Evolutionary conservation across 2,329 filamentous ascomycete species (phyloP).

Genomic region (Aureobasidium lini): DNA sequence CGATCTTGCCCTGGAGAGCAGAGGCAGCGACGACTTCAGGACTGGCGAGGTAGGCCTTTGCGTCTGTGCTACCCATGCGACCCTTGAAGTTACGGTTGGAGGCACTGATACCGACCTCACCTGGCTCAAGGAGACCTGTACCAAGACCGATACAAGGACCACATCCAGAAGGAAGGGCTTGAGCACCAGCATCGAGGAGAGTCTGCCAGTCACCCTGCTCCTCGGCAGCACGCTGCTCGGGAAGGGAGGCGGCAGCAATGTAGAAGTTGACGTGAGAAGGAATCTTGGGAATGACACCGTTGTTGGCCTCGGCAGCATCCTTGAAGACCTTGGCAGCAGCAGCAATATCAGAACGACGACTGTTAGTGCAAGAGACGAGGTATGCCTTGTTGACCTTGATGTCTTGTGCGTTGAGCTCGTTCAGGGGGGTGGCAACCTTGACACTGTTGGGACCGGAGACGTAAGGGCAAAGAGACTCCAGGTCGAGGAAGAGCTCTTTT

Average conservation of each 20-base stretch:
- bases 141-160: slow-evolving; percentile 83
- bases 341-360: slow-evolving; percentile 69
- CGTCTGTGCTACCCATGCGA: slow-evolving; percentile 73
- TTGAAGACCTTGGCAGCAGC: slow-evolving; percentile 80
- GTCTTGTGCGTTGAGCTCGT: slow-evolving; percentile 62
- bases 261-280: slow-evolving; percentile 75
- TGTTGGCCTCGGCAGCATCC: slow-evolving; percentile 53
- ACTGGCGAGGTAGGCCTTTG: slow-evolving; percentile 78
- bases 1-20: slow-evolving; percentile 64
- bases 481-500: slow-evolving; percentile 73
- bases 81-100: slow-evolving; percentile 89
- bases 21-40: slow-evolving; percentile 91
- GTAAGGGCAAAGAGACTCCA: slow-evolving; percentile 76
- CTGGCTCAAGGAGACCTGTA: slow-evolving; percentile 68
- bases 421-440: slow-evolving; percentile 73
- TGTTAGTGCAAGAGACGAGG: slow-evolving; percentile 85
- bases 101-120: slow-evolving; percentile 80
- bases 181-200: slow-evolving; percentile 71
- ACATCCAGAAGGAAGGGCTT: slow-evolving; percentile 64
- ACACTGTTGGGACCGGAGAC: slow-evolving; percentile 86
- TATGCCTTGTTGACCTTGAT: slow-evolving; percentile 82
- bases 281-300: slow-evolving; percentile 60
- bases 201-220: slow-evolving; percentile 78
- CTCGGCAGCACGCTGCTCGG: slow-evolving; percentile 71
- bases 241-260: slow-evolving; percentile 74